Base-by-base conservation (phyloP, 306 rosid genomes). In the Begonia loranthoides region DNA sequence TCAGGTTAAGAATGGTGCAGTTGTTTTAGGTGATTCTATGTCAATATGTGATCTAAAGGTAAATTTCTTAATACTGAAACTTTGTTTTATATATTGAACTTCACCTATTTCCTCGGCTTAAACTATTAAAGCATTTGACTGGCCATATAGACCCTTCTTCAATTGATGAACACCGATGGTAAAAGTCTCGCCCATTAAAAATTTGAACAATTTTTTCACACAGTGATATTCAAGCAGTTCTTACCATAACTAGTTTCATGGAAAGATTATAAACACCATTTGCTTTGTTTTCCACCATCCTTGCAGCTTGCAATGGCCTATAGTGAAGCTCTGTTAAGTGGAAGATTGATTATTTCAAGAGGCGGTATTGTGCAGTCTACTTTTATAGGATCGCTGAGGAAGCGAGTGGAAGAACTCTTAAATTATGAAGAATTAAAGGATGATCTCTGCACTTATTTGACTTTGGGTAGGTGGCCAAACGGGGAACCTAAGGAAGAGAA, bases 291-390 rank as follows among this genome's bases (percentile, higher is more conserved):
- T 22, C 19, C 41, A 45, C 43, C 22, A 51, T 50, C 55, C 68
- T 71, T 64, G 73, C 85, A 89, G 97, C 84, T 89, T 68, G 87
- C 94, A 11, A 55, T 89, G 51, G 81, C 79, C 14, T 89, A 89
- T 59, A 70, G 73, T 10, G 95, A 89, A 70, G 87, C 94, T 60
- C 66, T 80, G 71, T 74, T 80, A 73, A 65, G 73, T 40, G 77
- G 73, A 71, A 77, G 66, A 61, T 66, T 80, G 70, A 75, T 77
- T 58, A 57, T 70, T 60, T 68, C 89, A 13, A 77, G 73, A 71
- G 89, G 93, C n/a, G 79, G 87, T 66, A 79, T 82, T 60, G 66
- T 87, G 48, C 96, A 83, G 61, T 73, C 87, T 51, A 70, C 65
- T 16, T 80, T 87, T 61, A 55, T 83, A 19, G 94, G 90, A 50